Evolutionary conservation across 139 green algal genomes (phyloP).

Genomic region (Micromonas pusilla): DNA sequence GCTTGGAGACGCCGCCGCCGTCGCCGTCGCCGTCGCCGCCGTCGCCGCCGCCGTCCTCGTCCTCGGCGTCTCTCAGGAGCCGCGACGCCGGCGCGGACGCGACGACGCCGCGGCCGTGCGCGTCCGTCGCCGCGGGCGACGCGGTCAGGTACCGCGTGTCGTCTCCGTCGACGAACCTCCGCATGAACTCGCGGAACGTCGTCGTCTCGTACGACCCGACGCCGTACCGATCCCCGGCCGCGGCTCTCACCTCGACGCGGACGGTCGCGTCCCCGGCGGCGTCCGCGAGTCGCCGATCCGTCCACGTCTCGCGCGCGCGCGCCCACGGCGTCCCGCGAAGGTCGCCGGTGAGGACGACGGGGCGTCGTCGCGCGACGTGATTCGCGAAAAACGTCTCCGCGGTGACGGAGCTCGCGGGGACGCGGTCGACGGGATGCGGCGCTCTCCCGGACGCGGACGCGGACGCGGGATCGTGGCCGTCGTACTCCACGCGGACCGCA

Average conservation of each 20-base stretch:
- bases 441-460: no score
- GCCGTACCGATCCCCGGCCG: not conserved
- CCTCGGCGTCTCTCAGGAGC: not conserved
- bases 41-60: no score
- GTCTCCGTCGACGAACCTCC: not conserved
- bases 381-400: not conserved
- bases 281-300: not conserved
- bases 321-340: not conserved
- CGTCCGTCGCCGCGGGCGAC: not conserved
- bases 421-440: not conserved
- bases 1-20: no score
- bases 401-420: not conserved
- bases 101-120: not conserved
- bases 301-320: not conserved
- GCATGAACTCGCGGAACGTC: not conserved
- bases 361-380: not conserved
- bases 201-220: not conserved
- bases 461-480: no score
- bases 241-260: not conserved
- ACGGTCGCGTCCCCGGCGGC: not conserved
- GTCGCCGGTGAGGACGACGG: not conserved
- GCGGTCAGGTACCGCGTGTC: conserved; percentile 1
- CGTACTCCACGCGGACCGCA: no score
- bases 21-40: no score
- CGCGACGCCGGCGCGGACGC: not conserved